phyloP scores from a whole-genome alignment of 768 basidiomycete species.

The Lentinus tigrinus region DNA sequence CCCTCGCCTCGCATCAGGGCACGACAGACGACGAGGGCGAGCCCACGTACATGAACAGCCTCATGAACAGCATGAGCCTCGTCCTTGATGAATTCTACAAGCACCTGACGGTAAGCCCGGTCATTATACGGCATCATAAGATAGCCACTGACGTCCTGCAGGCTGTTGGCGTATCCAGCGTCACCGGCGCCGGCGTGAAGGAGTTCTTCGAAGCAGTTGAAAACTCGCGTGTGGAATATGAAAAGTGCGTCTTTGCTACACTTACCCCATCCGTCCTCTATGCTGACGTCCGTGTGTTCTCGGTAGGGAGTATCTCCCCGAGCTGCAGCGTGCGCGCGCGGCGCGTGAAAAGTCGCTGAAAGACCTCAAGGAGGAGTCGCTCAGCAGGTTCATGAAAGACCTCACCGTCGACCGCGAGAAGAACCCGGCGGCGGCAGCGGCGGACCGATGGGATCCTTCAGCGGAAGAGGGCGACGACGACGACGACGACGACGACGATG shows the following conservation, averaged over 20 bases:
- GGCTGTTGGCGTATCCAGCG: slow-evolving; percentile 94
- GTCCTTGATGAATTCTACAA: slow-evolving; percentile 99
- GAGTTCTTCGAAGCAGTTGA: slow-evolving; percentile 93
- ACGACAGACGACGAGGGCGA: slow-evolving; percentile 80
- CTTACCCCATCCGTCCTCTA: not conserved
- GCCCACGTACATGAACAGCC: slow-evolving; percentile 95
- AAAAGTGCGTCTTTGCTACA: slow-evolving; percentile 55
- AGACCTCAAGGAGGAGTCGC: slow-evolving; percentile 70
- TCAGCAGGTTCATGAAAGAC: slow-evolving; percentile 77
- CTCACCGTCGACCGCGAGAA: slow-evolving; percentile 68
- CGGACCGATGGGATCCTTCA: slow-evolving; percentile 64
- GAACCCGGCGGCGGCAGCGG: slow-evolving; percentile 55
- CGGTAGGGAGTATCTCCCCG: slow-evolving; percentile 85
- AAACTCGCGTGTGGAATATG: slow-evolving; percentile 83
- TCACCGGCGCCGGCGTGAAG: slow-evolving; percentile 92
- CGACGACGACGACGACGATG: slow-evolving; percentile 48
- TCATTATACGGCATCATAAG: not conserved
- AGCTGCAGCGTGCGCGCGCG: slow-evolving; percentile 70
- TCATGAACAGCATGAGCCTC: slow-evolving; percentile 99
- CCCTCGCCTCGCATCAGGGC: slow-evolving; percentile 69
- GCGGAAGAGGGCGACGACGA: slow-evolving; percentile 52
- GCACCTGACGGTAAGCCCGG: slow-evolving; percentile 74
- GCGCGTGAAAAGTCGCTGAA: slow-evolving; percentile 63
- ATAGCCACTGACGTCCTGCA: slow-evolving; percentile 30
- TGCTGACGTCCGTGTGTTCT: not conserved